These are phyloP conservation scores for Russula olivacea DNA, from an alignment of 768 basidiomycete species.

Conservation along the genomic window DNA sequence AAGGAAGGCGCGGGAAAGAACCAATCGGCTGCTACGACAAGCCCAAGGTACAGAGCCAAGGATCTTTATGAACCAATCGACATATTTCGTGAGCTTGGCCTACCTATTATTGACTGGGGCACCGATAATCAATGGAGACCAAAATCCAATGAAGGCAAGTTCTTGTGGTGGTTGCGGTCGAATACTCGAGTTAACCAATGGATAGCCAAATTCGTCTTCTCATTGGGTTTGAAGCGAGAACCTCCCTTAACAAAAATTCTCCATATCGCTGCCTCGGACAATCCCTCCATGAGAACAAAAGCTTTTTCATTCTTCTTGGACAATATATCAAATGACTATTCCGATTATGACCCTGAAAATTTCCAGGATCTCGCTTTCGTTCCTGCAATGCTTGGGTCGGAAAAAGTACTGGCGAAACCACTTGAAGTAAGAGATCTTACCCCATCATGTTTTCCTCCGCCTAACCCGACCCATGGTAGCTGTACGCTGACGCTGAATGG, in stretches of 20 bases:
- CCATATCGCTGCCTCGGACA: conserved; percentile 55
- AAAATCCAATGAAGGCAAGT: conserved; percentile 78
- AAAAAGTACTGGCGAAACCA: conserved; percentile 51
- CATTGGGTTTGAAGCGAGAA: conserved; percentile 58
- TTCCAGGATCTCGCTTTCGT: conserved; percentile 67
- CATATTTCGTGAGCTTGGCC: conserved; percentile 58
- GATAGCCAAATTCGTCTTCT: conserved; percentile 73
- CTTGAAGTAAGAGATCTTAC: conserved; percentile 49
- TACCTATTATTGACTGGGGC: conserved; percentile 90
- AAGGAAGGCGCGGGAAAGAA: conserved; percentile 39
- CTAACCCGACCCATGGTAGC: conserved; percentile 38
- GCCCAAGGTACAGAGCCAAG: conserved; percentile 49
- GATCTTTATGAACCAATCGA: conserved; percentile 84
- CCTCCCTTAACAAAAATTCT: conserved; percentile 67
- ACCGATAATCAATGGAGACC: conserved; percentile 68
- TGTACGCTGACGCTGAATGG: conserved; percentile 64
- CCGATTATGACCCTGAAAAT: conserved; percentile 46
- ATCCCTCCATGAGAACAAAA: conserved; percentile 43
- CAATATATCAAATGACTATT: conserved; percentile 57
- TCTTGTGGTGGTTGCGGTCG: background rate
- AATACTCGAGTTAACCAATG: background rate
- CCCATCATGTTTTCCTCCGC: background rate
- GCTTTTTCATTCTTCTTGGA: conserved; percentile 83
- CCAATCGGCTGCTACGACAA: conserved; percentile 25
- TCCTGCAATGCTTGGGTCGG: conserved; percentile 56